Evolutionary conservation across 805 yeast species (phyloP).

Genomic region (Gaillardinia entomophila): DNA sequence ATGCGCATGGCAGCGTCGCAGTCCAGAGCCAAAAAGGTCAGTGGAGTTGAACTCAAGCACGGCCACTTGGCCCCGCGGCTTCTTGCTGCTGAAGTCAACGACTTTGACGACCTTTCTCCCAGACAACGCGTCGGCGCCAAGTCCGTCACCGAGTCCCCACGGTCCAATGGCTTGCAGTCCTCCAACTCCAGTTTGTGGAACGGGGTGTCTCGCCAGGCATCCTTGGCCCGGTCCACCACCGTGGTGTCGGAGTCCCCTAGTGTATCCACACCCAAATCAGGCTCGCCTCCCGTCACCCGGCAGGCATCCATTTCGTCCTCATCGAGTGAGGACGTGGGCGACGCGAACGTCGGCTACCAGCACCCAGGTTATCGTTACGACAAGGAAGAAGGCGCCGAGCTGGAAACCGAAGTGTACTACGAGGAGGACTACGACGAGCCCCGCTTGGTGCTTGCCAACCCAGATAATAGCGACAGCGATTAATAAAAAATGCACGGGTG

Average conservation of each 20-base stretch:
- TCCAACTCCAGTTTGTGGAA: slow-evolving; percentile 9
- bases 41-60: slow-evolving; percentile 53
- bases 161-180: too few species aligned
- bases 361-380: slow-evolving; percentile 32
- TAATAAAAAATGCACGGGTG: slow-evolving; percentile 4
- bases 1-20: slow-evolving; percentile 18
- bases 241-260: slow-evolving; percentile 13
- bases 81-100: slow-evolving; percentile 73
- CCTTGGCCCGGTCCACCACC: slow-evolving; percentile 28
- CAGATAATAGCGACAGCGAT: slow-evolving; percentile 43
- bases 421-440: slow-evolving; percentile 33
- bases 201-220: slow-evolving; percentile 17
- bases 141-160: neutral
- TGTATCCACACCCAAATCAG: slow-evolving; percentile 13
- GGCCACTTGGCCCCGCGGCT: slow-evolving; percentile 60
- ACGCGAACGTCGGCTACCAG: slow-evolving; percentile 25
- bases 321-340: slow-evolving; percentile 26
- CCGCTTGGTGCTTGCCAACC: slow-evolving; percentile 52
- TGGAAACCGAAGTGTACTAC: slow-evolving; percentile 8
- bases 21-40: slow-evolving; percentile 21
- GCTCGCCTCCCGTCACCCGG: slow-evolving; percentile 9
- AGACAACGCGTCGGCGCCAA: neutral
- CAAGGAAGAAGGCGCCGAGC: slow-evolving; percentile 12
- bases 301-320: slow-evolving; percentile 16
- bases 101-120: slow-evolving; percentile 35